Base-by-base conservation (phyloP, 345 rosid species). In the Heritiera fomes region DNA sequence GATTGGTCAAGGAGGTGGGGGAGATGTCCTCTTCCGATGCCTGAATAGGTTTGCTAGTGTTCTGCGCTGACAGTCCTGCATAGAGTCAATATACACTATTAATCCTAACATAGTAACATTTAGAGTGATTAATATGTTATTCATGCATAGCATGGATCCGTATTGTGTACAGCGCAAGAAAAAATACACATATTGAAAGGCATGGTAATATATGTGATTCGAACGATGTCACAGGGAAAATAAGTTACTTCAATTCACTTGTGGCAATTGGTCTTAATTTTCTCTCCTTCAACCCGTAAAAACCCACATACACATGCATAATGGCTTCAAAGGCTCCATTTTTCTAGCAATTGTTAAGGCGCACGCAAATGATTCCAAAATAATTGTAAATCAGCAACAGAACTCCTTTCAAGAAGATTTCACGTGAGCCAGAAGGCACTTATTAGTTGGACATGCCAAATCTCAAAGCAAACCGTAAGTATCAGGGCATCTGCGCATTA, bases 1-100 rank as follows among this genome's bases (percentile, higher is more conserved):
- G 47, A 75, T 66, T 45, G 41, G 70, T 88, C 83, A 82, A 70
- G 53, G 83, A 58, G 82, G 81, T 41, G 89, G 75, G 69, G 82
- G 83, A 50, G 85, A 79, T 77, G 82, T 74, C 75, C 74, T 75
- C 34, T 60, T 80, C 77, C 94, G 90, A 76, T 92, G 97, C 75
- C 78, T 89, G 82, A 90, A 91, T 38, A 88, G 80, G 84, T 90
- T 94, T 52, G 89, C 88, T 50, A 92, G 73, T 13, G 93, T 86
- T 82, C 95, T 88, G 79, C 95, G 93, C 79, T 94, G 91, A 90
- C 98, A 92, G 76, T 91, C 98, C 98, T 94, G 88, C 74, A 88
- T 47, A 69, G 20, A 73, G 30, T 73, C 40, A 30, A 38, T 53
- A n/a, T 23, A 32, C 20, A 38, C 47, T 40, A 46, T 59, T 6